Evolutionary conservation across 352 stramenopile species (phyloP), one percentile per base, ranked within the genome.

Genomic region (Pythium sukuiense): DNA sequence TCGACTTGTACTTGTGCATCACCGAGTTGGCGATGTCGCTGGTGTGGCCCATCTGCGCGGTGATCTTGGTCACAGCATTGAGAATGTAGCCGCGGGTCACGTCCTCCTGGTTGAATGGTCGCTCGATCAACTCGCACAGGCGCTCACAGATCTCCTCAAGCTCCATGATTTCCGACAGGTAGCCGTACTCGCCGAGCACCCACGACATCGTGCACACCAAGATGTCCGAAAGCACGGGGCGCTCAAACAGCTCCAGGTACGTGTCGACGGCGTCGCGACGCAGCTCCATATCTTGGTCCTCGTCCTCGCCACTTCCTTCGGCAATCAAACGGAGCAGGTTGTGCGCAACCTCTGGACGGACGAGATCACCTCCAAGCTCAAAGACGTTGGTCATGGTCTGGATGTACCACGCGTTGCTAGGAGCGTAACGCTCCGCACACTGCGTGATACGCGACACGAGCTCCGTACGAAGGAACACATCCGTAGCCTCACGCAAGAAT

Each of bases 371-470:
- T 18, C 92, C 96, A 1, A 98, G 76, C 61, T 98, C 89, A 67
- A 99, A 98, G 3, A 99, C 91, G 60, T 97, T 97, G 7, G 96
- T 99, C 81, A 99, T 99, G 11, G 97, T 99, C 66, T 95, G 79
- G 55, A 99, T 98, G 76, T 99, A 99, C 98, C 98, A 99, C 2
- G 89, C 89, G 73, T 99, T 99, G 79, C 93, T 98, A 9, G 98
- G 97, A 24, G 98, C 97, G 56, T 94, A 96, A 18, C 97, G 85
- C 77, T 99, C 98, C 2, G 97, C 97, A 69, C 98, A 98, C 67
- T 98, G 95, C 59, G 96, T 99, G 56, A 99, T 98, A 61, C 97
- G 95, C 9, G 84, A 93, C 30, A 99, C 98, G 30, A 99, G 86
- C 70, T 99, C 96, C 32, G 93, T 93, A 16, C 97, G 97, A 26